These are phyloP conservation scores for Verticillium tricorpus DNA, from an alignment of 2,329 filamentous ascomycete species.

Conservation along the genomic window DNA sequence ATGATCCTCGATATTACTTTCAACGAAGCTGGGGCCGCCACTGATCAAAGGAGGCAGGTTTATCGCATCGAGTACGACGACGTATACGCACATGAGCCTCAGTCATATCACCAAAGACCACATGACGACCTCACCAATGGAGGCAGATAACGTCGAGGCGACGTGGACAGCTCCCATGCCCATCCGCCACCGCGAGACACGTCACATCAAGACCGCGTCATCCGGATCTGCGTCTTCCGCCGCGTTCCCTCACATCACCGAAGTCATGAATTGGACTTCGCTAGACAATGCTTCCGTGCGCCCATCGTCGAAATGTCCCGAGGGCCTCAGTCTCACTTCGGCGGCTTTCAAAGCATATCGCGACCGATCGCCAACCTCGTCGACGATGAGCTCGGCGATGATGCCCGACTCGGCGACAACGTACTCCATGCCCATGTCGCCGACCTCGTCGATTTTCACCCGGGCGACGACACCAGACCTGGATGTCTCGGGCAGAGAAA, in stretches of 20 bases:
- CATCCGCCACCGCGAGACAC: constrained; percentile 10
- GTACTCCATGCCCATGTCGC: constrained; percentile 22
- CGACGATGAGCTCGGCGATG: constrained; percentile 30
- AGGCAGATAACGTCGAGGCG: constrained; percentile 3
- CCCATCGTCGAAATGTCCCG: constrained; percentile 9
- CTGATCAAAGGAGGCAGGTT: not conserved
- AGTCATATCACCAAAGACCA: not conserved
- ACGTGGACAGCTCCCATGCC: constrained; percentile 9
- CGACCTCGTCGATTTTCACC: constrained; percentile 13
- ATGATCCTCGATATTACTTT: not conserved
- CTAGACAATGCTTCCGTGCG: not conserved
- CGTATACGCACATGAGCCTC: not conserved
- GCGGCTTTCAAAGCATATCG: constrained; percentile 6
- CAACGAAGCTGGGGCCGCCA: not conserved
- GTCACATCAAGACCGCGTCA: constrained; percentile 2
- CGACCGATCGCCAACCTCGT: constrained; percentile 30
- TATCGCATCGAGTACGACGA: not conserved
- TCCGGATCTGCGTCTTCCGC: not conserved
- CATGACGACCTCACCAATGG: constrained; percentile 1
- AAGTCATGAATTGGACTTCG: not conserved
- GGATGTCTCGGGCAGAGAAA: constrained; percentile 8
- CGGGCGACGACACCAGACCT: constrained; percentile 13
- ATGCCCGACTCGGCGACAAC: constrained; percentile 33
- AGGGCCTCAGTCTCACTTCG: constrained; percentile 10
- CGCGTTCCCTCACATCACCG: not conserved